Base-by-base conservation (phyloP, 441 rosid genomes). In the Euphorbia corollata region DNA sequence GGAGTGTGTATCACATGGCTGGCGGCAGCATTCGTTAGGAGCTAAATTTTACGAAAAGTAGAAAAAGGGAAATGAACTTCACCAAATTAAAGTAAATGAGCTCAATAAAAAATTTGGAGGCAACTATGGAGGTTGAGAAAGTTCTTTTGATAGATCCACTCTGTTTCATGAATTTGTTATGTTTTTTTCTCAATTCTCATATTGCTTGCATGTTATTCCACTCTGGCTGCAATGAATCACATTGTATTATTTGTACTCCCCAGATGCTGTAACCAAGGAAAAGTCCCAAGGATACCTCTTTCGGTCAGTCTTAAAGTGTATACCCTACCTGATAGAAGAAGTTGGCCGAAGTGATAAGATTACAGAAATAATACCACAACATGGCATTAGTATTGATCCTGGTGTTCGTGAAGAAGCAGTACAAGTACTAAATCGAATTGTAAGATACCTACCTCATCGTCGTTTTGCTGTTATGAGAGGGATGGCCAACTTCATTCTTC, bases 331-430 rank as follows among this genome's bases (percentile, higher is more conserved):
- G 78, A 92, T 92, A 59, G 97, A 92, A 81, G 99, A 92, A 88
- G 99, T 92, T 79, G 95, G 99, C 57, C 86, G 99, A 83, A 90
- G 83, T 77, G 99, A 92, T 81, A 95, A 90, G 86, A 90, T 95
- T 68, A 85, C 99, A 32, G 99, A 95, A 82, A 90, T 95, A 75
- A 95, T 95, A 81, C 99, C 99, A 73, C 96, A 92, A 80, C 98
- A 95, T 75, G 99, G 99, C 60, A 90, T 95, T 79, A 92, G 98
- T 80, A 86, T 92, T 67, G 99, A 95, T 81, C 98, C 99, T 68
- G 98, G 99, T 58, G 99, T 95, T 57, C 99, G 99, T 53, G 99
- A 92, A 81, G 99, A 95, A 85, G 99, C 99, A 55, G 99, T 88
- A 50, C 99, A 86, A 80, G 97, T 92, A 34, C 80, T 95, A 83